Evolutionary conservation across 192 early-diverging fungal genomes (phyloP), one percentile per base, ranked within the genome.

Genomic region (Mortierella alpina): DNA sequence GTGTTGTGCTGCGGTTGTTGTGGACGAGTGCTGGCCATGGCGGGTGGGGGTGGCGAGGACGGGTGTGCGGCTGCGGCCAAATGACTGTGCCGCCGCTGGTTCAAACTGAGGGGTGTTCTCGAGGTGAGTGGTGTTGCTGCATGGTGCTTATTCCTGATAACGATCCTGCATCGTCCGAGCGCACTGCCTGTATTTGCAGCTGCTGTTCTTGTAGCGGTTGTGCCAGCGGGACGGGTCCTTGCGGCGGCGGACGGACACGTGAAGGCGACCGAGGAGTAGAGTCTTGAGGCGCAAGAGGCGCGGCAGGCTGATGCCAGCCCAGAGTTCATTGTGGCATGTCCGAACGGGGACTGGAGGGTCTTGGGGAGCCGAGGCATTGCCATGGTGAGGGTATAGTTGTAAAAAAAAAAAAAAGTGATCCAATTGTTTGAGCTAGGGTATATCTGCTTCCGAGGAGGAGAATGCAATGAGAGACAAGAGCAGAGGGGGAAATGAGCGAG

Each of bases 81-180:
- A 31, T 66, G 64, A 60, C 72, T 74, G 51, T 74, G 66, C 17
- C 45, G 44, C 48, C 41, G 41, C 40, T 18, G 52, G 51, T 5
- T 55, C 51, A 3, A 54, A 12, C n/a, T 4, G 20, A 40, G 18
- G 5, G 50, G 8, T 31, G 59, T 44, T 46, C 42, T 39, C 45
- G 49, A 51, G 13, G 46, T 18, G 44, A 39, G 40, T 12, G 59
- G 39, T 49, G 14, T 4, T 54, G 51, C 51, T 20, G 12, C 40
- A 6, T 54, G 51, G 20, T 63, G 65, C 63, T 47, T 62, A 39
- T 63, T 62, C 61, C 53, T 72, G 61, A 57, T 62, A 48, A 40
- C 20, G 44, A 31, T 55, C 66, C 73, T 65, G 57, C 73, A 66
- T 60, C 58, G 65, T 68, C 73, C 73, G 66, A 75, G 73, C 52